Evolutionary conservation across 2,329 filamentous ascomycete genomes (phyloP).

Genomic region (Orbilia blumenaviensis): DNA sequence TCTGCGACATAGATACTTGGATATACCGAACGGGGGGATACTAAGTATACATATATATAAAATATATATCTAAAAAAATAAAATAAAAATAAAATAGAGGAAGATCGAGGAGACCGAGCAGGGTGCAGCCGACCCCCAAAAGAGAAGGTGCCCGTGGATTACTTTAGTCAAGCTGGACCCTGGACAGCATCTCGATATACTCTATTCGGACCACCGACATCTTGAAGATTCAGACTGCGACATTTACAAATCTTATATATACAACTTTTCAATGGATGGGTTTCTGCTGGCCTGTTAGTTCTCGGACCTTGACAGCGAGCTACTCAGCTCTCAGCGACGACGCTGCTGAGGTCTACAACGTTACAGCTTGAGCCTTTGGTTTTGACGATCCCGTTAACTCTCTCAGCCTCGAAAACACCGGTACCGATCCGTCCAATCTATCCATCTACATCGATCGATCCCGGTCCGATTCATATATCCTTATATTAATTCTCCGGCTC

Average conservation of each 20-base stretch:
- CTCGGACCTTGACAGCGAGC: constrained; percentile 18
- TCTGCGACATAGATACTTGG: constrained; percentile 1
- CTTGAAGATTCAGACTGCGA: background rate
- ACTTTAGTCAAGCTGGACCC: constrained; percentile 15
- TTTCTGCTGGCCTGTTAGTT: constrained; percentile 5
- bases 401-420: background rate
- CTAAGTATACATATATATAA: too few species aligned
- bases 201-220: constrained; percentile 11
- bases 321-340: background rate
- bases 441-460: constrained; percentile 6
- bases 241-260: background rate
- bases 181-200: background rate
- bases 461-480: background rate
- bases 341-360: constrained; percentile 10
- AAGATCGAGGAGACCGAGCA: background rate
- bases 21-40: background rate
- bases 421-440: background rate
- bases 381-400: background rate
- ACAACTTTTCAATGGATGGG: constrained; percentile 19
- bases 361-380: background rate
- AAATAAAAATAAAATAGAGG: background rate
- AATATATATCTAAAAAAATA: too few species aligned
- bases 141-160: constrained; percentile 36
- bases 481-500: background rate
- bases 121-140: constrained; percentile 28